Conservation (phyloP, 495 filamentous ascomycete species). For the Neurospora africana region DNA sequence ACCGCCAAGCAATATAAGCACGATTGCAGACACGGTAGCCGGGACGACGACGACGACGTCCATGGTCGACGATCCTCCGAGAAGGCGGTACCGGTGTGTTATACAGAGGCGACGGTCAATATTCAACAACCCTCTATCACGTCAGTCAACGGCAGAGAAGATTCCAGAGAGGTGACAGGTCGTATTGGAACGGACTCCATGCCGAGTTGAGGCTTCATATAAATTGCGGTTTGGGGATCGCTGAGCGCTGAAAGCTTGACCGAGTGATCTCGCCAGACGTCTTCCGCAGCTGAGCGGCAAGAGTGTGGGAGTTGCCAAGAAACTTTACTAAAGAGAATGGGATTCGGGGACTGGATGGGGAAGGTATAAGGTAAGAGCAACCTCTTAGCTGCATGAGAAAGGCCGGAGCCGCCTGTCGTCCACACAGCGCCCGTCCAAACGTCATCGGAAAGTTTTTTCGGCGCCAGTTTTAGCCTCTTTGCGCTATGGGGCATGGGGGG, state of each 20-base stretch:
- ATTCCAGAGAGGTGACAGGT: neutral
- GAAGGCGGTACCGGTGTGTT: neutral
- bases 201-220: neutral
- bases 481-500: neutral
- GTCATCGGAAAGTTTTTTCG: neutral
- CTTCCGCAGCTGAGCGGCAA: neutral
- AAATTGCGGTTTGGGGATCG: neutral
- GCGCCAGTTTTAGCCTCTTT: neutral
- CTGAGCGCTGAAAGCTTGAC: neutral
- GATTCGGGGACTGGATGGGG: slow-evolving; percentile 12
- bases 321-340: neutral
- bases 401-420: slow-evolving; percentile 9
- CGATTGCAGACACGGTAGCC: neutral
- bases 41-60: neutral
- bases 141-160: neutral
- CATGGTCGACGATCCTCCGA: neutral
- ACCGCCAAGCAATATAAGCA: neutral
- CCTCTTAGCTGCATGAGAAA: slow-evolving; percentile 21
- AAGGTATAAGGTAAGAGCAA: slow-evolving; percentile 27
- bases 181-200: neutral
- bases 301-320: neutral
- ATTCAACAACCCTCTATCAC: neutral
- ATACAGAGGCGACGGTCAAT: neutral
- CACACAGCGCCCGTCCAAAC: neutral
- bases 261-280: neutral